Base-by-base conservation (phyloP, 1,139 yeast species). In the Taphrina sp. region DNA sequence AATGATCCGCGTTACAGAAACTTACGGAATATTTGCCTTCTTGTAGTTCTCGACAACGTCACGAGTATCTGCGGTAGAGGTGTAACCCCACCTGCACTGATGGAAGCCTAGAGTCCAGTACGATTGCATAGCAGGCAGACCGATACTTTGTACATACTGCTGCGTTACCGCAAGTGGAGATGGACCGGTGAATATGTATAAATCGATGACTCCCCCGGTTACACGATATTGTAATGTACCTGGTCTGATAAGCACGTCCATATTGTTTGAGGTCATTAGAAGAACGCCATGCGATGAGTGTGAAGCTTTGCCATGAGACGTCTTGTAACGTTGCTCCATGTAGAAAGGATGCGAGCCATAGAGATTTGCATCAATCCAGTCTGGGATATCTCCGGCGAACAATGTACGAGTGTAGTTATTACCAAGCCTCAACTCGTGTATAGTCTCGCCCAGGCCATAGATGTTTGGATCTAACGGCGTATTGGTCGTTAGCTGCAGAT, bases 61-160 rank as follows among this genome's bases (percentile, higher is more conserved):
- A 42, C 87, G 69, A 1, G 92, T 89, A 68, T 90, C 96, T 8
- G 76, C 75, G 64, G 85, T 89, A 63, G 84, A 89, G 65, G 88
- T 87, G 71, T 92, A 92, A 69, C 92, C 92, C 97, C 97, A 92
- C 65, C 97, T 77, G 67, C 96, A 90, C 69, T 89, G 96, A 66
- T 92, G 97, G 66, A 90, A 86, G 0, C 95, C 97, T 31, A 89
- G 70, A 0, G 95, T 57, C 65, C 65, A 64, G 60, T 64, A 64
- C 20, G 68, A 72, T 56, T 69, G 70, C 58, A 70, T 65, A 3
- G 70, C 69, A 10, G 71, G 67, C 19, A 67, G 63, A 2, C 73
- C 72, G 41, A 64, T 58, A 5, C 63, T 60, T n/a, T 47, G 37
- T 14, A 63, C 65, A 42, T 64, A 64, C 60, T 70, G 73, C 29